A percentile compares a stretch with the other conserved stretches of the same genome.
phyloP scores from a whole-genome alignment of 345 rosid genomes.

The Gossypium raimondii region DNA sequence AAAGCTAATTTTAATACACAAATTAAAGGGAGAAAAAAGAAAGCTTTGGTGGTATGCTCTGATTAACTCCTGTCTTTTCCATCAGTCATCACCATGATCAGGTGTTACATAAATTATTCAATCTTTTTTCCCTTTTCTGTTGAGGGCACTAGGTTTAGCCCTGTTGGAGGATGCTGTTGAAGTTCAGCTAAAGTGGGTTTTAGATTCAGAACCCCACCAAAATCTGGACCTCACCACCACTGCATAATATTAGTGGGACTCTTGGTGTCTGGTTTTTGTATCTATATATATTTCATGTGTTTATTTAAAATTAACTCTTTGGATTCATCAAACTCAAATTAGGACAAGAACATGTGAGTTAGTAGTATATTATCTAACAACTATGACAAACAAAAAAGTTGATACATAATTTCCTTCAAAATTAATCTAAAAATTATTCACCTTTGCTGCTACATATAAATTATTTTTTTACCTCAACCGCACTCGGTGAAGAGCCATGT shows the following conservation, averaged over 20 bases:
- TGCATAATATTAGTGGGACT: slow-evolving; percentile 29
- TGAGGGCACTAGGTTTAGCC: background rate
- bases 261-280: slow-evolving; percentile 7
- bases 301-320: slow-evolving; percentile 11
- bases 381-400: slow-evolving; percentile 5
- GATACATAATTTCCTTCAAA: slow-evolving; percentile 28
- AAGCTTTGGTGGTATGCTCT: slow-evolving; percentile 5
- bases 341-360: slow-evolving; percentile 10
- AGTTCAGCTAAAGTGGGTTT: slow-evolving; percentile 10
- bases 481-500: slow-evolving; percentile 73
- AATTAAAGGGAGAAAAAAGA: background rate
- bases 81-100: slow-evolving; percentile 1
- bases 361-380: slow-evolving; percentile 21
- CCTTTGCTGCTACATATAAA: slow-evolving; percentile 17
- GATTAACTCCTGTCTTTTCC: slow-evolving; percentile 14
- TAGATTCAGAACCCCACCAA: slow-evolving; percentile 15
- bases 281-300: too few relatives aligned
- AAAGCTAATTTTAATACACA: background rate
- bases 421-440: slow-evolving; percentile 39
- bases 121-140: background rate
- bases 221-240: slow-evolving; percentile 26
- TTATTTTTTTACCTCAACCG: slow-evolving; percentile 38
- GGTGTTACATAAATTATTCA: background rate
- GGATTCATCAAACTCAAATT: slow-evolving; percentile 20
- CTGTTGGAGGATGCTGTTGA: background rate